phyloP scores from a whole-genome alignment of 345 rosid genomes.

The Ceriops zippeliana region DNA sequence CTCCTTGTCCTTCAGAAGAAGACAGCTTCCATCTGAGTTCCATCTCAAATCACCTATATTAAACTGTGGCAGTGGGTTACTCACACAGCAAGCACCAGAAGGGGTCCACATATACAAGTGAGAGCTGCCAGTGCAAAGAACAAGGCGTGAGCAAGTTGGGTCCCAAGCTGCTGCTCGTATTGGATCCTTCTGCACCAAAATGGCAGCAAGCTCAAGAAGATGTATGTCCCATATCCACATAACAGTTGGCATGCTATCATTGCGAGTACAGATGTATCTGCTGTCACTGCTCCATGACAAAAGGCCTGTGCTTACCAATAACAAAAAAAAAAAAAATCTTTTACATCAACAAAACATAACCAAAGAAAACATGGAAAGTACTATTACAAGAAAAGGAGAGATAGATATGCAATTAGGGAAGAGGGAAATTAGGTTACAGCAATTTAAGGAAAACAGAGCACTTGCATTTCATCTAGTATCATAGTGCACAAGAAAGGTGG shows the following conservation, averaged over 20 bases:
- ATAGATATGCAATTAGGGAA: no score
- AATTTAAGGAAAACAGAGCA: no score
- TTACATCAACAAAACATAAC: no score
- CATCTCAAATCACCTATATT: conserved; percentile 75
- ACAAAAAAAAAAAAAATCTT: background rate
- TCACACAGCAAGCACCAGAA: conserved; percentile 88
- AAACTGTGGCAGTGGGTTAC: conserved; percentile 70
- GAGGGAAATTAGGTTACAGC: no score
- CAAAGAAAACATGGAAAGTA: no score
- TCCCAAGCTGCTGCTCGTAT: conserved; percentile 88
- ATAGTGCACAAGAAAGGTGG: conserved; percentile 12
- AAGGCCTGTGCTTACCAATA: conserved; percentile 49
- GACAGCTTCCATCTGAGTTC: conserved; percentile 92
- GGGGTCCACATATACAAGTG: conserved; percentile 98
- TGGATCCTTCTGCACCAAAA: conserved; percentile 91
- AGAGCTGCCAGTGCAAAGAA: conserved; percentile 84
- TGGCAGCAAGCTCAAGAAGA: conserved; percentile 79
- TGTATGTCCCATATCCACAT: conserved; percentile 94
- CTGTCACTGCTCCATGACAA: conserved; percentile 94
- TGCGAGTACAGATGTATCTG: conserved; percentile 77
- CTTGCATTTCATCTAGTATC: no score
- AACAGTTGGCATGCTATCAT: conserved; percentile 52
- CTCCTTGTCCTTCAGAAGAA: conserved; percentile 91
- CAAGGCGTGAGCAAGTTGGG: conserved; percentile 78
- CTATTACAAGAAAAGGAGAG: no score